Conservation (phyloP, 2,329 filamentous ascomycete species). For the Ophiostoma sp. region DNA sequence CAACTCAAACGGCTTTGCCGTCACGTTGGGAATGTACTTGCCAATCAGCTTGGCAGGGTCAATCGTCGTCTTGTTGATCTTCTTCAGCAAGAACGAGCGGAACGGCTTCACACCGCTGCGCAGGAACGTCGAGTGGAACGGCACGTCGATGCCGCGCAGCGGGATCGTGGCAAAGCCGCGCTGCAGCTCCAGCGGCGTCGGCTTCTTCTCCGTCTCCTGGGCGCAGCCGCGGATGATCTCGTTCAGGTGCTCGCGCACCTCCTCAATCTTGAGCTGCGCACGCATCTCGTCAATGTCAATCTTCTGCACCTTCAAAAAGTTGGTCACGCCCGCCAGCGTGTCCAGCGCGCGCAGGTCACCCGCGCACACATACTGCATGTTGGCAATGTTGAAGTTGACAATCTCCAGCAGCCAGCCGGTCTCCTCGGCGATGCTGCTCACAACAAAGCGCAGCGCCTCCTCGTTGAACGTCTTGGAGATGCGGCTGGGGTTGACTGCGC, state of each 20-base stretch:
- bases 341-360: conserved; percentile 67
- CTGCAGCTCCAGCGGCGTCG: conserved; percentile 79
- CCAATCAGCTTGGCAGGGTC: conserved; percentile 94
- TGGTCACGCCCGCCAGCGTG: conserved; percentile 72
- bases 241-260: conserved; percentile 82
- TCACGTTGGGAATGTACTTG: conserved; percentile 99
- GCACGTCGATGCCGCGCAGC: conserved; percentile 93
- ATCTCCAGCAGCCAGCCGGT: conserved; percentile 96
- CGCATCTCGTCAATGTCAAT: conserved; percentile 94
- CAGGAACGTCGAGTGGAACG: conserved; percentile 98
- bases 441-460: conserved; percentile 91
- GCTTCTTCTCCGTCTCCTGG: conserved; percentile 82
- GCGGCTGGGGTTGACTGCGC: conserved; percentile 94
- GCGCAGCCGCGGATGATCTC: conserved; percentile 88
- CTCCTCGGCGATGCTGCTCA: conserved; percentile 88
- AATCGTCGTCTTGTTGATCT: conserved; percentile 99
- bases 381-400: conserved; percentile 88
- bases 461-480: conserved; percentile 99
- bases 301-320: conserved; percentile 94
- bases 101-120: conserved; percentile 98
- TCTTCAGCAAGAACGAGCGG: conserved; percentile 96
- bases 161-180: conserved; percentile 96
- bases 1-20: conserved; percentile 87
- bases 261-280: conserved; percentile 77
- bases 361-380: conserved; percentile 69